Percentiles rank a stretch among this genome's conserved stretches.
phyloP scores from a whole-genome alignment of 306 rosid genomes.

The Citrullus amarus region DNA sequence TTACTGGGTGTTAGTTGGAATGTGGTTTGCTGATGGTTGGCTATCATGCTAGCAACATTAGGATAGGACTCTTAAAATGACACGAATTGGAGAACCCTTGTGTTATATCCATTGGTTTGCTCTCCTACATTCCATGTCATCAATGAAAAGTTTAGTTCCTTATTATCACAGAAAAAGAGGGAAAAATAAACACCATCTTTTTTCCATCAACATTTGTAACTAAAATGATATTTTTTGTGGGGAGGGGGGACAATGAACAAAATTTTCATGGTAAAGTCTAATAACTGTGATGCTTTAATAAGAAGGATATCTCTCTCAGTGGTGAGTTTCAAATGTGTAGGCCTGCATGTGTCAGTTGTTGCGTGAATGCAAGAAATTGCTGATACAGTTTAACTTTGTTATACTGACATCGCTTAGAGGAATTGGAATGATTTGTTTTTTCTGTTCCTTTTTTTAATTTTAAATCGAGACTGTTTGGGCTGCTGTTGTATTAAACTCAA shows the following conservation, averaged over 20 bases:
- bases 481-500: not conserved
- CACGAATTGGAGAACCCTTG: not conserved
- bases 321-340: not conserved
- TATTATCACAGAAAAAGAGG: not conserved
- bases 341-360: not conserved
- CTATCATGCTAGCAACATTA: not conserved
- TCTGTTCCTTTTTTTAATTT: too few relatives aligned
- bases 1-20: not conserved
- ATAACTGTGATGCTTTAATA: not conserved
- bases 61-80: not conserved
- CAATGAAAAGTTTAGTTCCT: not conserved
- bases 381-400: not conserved
- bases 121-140: too few relatives aligned
- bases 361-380: not conserved
- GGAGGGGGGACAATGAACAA: not conserved
- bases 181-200: not conserved
- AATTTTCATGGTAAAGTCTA: not conserved
- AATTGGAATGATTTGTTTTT: not conserved
- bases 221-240: not conserved
- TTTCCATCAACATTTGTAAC: not conserved
- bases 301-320: not conserved
- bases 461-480: not conserved
- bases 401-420: not conserved
- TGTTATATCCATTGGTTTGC: not conserved
- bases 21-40: not conserved